Evolutionary conservation across 73 alveolate genomes (phyloP), one percentile per base, ranked within the genome.

Genomic region (Halteria grandinella): DNA sequence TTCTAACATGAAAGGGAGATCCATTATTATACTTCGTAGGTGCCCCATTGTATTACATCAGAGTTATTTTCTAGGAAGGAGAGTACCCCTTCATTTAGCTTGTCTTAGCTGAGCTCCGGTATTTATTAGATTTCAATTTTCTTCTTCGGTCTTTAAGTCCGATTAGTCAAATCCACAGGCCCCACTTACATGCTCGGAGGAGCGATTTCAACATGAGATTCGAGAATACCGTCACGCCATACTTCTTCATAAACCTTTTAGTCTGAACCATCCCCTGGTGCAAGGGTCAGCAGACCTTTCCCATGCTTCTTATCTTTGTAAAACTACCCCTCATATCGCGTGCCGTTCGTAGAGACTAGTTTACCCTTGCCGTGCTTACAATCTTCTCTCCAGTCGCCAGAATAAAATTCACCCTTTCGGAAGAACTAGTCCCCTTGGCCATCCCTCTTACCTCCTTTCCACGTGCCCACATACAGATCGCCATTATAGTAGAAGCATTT

Each of bases 271-370:
- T 83, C 92, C n/a, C n/a, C n/a, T n/a, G n/a, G n/a, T 1, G 87
- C 87, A 57, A 77, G 71, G 32, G 47, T 47, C 45, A 83, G 73
- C 18, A 34, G 52, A 33, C 91, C 95, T 34, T 83, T 80, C 39
- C 92, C 88, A 53, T 89, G 93, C 76, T 84, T 89, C 76, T 71
- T 83, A 43, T 79, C 91, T 41, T 72, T 74, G 20, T 79, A 78
- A 63, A 89, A 89, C 64, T 63, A 49, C 40, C 95, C 95, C 47
- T 54, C 79, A 47, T 57, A 89, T 37, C 78, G 69, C 12, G 83
- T 58, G 32, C 95, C 92, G 57, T 85, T 79, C 41, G 75, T 69
- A 53, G 93, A 74, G 47, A 52, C 48, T 76, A 89, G 45, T 34
- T 81, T 79, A 44, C 95, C 92, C 31, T 50, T 28, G n/a, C 93